phyloP scores from a whole-genome alignment of 768 basidiomycete species.

The Leccinum arenicola region DNA sequence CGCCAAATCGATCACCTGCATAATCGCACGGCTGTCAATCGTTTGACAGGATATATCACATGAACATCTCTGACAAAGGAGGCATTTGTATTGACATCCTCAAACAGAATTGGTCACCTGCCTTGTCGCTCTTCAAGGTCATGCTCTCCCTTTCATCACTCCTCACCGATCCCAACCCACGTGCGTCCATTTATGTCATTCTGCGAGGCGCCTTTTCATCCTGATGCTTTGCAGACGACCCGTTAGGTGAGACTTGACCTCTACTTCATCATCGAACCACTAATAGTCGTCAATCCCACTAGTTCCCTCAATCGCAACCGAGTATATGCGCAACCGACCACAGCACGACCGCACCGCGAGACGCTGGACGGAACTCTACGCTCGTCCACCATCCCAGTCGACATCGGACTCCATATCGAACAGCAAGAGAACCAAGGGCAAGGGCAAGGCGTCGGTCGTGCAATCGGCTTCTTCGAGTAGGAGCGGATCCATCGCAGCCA shows the following conservation, averaged over 20 bases:
- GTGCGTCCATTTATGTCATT: conserved; percentile 42
- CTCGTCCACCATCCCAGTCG: conserved; percentile 41
- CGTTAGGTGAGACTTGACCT: conserved; percentile 48
- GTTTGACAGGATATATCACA: conserved; percentile 73
- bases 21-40: background rate
- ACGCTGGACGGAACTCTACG: conserved; percentile 74
- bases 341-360: conserved; percentile 76
- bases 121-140: conserved; percentile 90
- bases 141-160: conserved; percentile 91
- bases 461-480: conserved; percentile 7
- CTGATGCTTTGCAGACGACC: conserved; percentile 50
- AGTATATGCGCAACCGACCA: conserved; percentile 62
- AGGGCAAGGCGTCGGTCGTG: conserved; percentile 26
- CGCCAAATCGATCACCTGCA: conserved; percentile 11
- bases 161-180: conserved; percentile 91
- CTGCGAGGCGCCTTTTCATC: conserved; percentile 5
- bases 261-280: background rate
- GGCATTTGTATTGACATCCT: conserved; percentile 87
- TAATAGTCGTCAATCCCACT: conserved; percentile 4
- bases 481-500: background rate
- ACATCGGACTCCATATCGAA: conserved; percentile 6
- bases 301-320: conserved; percentile 73
- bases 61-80: conserved; percentile 82
- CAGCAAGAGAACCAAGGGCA: conserved; percentile 35
- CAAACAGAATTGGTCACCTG: conserved; percentile 93